These are phyloP conservation scores for Wallacemonas collosoma DNA, from an alignment of 208 protist species.

Conservation along the genomic window DNA sequence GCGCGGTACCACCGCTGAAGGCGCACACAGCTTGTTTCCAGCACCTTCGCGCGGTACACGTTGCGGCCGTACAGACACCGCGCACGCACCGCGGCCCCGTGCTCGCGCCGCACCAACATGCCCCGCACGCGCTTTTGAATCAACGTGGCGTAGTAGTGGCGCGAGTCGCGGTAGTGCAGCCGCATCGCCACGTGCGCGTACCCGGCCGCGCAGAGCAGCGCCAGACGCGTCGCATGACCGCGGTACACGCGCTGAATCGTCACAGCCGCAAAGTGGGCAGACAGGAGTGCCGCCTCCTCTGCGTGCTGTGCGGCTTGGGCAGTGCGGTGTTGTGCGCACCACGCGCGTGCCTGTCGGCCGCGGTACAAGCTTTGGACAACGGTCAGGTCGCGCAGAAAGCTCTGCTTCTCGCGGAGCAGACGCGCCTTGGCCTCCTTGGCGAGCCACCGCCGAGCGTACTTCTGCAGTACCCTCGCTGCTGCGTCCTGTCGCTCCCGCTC, in stretches of 20 bases:
- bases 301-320: constrained; percentile 12
- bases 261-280: constrained; percentile 50
- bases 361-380: constrained; percentile 61
- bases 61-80: constrained; percentile 71
- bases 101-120: constrained; percentile 53
- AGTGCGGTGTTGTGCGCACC: constrained; percentile 21
- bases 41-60: constrained; percentile 46
- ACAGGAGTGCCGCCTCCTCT: constrained; percentile 11
- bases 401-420: constrained; percentile 32
- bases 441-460: constrained; percentile 71
- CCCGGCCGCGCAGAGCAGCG: constrained; percentile 39
- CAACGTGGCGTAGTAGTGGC: constrained; percentile 71
- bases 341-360: constrained; percentile 24
- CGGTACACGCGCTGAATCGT: constrained; percentile 79
- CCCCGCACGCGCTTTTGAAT: constrained; percentile 79
- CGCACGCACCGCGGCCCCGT: constrained; percentile 51
- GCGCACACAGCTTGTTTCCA: constrained; percentile 43
- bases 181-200: constrained; percentile 44
- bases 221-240: constrained; percentile 49
- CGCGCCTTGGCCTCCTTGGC: constrained; percentile 40
- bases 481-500: constrained; percentile 25
- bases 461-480: constrained; percentile 57
- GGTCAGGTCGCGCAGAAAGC: constrained; percentile 30
- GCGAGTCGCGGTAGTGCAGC: constrained; percentile 63
- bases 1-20: constrained; percentile 71